A percentile compares a stretch with the other conserved stretches of the same genome.
These are phyloP conservation scores for Tolypocladium inflatum DNA, from an alignment of 2,329 filamentous ascomycete species.

Conservation along the genomic window DNA sequence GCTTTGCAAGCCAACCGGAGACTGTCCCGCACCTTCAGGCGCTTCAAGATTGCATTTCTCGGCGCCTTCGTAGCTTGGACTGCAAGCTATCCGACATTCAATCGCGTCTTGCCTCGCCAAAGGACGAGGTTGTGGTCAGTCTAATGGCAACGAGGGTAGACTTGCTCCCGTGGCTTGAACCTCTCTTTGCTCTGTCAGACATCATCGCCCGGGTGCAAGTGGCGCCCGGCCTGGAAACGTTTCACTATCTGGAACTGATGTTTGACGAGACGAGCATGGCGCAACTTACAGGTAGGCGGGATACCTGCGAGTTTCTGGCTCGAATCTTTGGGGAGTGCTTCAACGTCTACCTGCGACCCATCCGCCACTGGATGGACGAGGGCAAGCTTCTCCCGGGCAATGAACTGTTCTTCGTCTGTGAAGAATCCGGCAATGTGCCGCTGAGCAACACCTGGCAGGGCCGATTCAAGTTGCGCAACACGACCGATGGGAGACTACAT, in stretches of 20 bases:
- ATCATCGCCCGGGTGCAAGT: constrained; percentile 50
- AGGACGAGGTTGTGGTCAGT: constrained; percentile 51
- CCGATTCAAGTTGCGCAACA: constrained; percentile 58
- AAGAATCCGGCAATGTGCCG: constrained; percentile 45
- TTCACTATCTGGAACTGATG: constrained; percentile 69
- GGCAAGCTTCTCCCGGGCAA: constrained; percentile 59
- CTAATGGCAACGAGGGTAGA: constrained; percentile 52
- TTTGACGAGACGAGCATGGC: constrained; percentile 60
- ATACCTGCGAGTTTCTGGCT: constrained; percentile 53
- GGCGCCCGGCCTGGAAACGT: constrained; percentile 41
- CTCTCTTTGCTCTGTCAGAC: constrained; percentile 50
- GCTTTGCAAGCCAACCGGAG: constrained; percentile 33
- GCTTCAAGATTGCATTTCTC: constrained; percentile 55
- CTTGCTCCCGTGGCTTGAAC: constrained; percentile 40
- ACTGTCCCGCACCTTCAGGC: constrained; percentile 56
- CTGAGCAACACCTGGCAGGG: constrained; percentile 65
- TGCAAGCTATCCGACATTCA: constrained; percentile 49
- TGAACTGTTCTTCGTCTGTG: constrained; percentile 66
- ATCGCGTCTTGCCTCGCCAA: constrained; percentile 44
- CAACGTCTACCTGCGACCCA: constrained; percentile 69
- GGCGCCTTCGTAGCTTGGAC: constrained; percentile 50
- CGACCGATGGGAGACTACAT: constrained; percentile 49
- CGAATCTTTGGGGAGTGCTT: constrained; percentile 73
- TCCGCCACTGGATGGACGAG: constrained; percentile 75
- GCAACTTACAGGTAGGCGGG: constrained; percentile 58